Conservation (phyloP, 805 yeast genomes). For the Barnettozyma wickerhamii region DNA sequence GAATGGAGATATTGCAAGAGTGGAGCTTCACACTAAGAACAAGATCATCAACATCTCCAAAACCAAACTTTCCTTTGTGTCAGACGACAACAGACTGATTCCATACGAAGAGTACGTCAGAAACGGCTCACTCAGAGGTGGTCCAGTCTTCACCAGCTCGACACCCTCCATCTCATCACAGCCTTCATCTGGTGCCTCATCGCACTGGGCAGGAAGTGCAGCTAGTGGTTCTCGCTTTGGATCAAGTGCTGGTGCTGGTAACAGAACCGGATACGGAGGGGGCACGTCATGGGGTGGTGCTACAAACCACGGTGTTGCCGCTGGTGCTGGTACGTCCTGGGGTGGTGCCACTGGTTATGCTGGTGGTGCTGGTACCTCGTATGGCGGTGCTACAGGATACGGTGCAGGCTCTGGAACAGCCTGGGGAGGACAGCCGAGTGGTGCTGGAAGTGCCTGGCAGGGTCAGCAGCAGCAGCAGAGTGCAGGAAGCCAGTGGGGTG, state of each 20-base stretch:
- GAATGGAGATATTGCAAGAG: constrained; percentile 85
- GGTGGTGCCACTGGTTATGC: constrained; percentile 46
- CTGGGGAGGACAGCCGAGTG: constrained; percentile 30
- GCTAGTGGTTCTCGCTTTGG: constrained; percentile 16
- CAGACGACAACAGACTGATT: constrained; percentile 62
- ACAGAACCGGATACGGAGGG: constrained; percentile 40
- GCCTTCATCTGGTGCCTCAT: constrained; percentile 25
- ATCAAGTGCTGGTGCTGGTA: constrained; percentile 33
- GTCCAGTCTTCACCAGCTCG: constrained; percentile 13
- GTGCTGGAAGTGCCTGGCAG: constrained; percentile 37
- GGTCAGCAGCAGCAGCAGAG: constrained; percentile 5
- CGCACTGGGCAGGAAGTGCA: constrained; percentile 29
- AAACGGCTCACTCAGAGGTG: constrained; percentile 27
- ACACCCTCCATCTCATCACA: constrained; percentile 8
- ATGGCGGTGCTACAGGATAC: constrained; percentile 44
- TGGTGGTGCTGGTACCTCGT: constrained; percentile 39
- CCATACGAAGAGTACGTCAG: constrained; percentile 79
- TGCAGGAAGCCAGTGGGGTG: constrained; percentile 25
- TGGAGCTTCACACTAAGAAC: constrained; percentile 89
- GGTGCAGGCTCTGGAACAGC: constrained; percentile 39
- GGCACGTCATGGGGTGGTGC: constrained; percentile 43
- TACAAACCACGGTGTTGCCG: constrained; percentile 36
- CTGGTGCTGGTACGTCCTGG: constrained; percentile 37
- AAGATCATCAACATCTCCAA: constrained; percentile 85
- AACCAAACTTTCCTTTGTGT: constrained; percentile 67